phyloP scores from a whole-genome alignment of 768 basidiomycete genomes.

The Clathrus columnatus region DNA sequence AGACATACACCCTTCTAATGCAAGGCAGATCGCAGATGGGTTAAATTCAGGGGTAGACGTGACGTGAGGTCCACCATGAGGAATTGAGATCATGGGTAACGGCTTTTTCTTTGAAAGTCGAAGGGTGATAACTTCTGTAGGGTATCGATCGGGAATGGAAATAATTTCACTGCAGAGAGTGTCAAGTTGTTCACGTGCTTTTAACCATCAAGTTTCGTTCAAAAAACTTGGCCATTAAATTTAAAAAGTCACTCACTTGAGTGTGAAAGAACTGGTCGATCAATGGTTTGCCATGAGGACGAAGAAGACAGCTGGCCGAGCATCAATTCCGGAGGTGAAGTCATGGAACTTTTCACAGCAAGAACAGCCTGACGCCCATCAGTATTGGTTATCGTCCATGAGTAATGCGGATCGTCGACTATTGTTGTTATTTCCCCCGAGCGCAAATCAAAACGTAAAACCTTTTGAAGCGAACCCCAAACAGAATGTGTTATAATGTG shows the following conservation, averaged over 20 bases:
- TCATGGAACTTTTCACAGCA: conserved; percentile 42
- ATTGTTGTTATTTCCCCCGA: conserved; percentile 36
- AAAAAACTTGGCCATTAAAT: neutral
- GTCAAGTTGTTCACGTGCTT: conserved; percentile 37
- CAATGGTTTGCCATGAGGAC: conserved; percentile 32
- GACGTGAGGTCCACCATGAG: conserved; percentile 60
- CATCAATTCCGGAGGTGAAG: conserved; percentile 39
- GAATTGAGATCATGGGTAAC: conserved; percentile 34
- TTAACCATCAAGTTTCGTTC: neutral
- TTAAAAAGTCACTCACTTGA: conserved; percentile 27
- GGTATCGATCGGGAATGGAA: conserved; percentile 39
- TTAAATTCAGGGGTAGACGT: conserved; percentile 40
- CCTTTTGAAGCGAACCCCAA: conserved; percentile 45
- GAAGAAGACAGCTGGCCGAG: conserved; percentile 31
- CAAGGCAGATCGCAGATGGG: conserved; percentile 35
- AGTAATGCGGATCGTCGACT: conserved; percentile 34
- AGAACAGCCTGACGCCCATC: conserved; percentile 36
- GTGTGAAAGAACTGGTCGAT: conserved; percentile 31
- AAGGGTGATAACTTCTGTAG: conserved; percentile 40
- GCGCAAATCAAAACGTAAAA: conserved; percentile 37
- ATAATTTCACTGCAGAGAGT: conserved; percentile 35
- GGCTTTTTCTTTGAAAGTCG: conserved; percentile 4
- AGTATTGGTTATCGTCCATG: conserved; percentile 47
- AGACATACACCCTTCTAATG: conserved; percentile 52
- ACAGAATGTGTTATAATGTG: conserved; percentile 38